Evolutionary conservation across 805 yeast genomes (phyloP), one percentile per base, ranked within the genome.

Genomic region (Starmerella floricola): DNA sequence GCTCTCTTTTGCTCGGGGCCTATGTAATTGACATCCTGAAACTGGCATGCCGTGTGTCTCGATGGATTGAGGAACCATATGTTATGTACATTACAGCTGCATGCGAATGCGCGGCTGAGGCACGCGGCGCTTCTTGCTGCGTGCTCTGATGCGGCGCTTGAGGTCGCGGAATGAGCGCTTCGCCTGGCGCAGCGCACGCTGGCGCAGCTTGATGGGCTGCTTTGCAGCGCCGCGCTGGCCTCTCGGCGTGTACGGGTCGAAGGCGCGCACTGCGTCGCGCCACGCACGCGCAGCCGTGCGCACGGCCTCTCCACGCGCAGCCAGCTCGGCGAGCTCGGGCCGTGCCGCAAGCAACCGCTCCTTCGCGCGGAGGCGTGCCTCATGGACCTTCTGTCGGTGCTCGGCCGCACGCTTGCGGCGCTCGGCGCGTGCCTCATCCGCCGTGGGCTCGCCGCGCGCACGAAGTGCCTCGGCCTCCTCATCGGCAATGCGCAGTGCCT

Each of bases 41-140:
- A n/a, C n/a, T n/a, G n/a, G n/a, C n/a, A n/a, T 23, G 26, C 6
- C 26, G 6, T 23, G 10, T 10, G 30, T 4, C 15, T 15, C n/a
- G 8, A 27, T 13, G 15, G n/a, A 13, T 8, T 13, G 30, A 4
- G 5, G 8, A 4, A 6, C 6, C 4, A n/a, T 10, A n/a, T 8
- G 13, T 8, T 44, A 44, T 44, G 44, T 44, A 44, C 47, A 61
- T 84, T 44, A 36, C 24, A 40, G 30, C 32, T 35, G 43, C 46
- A 46, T 31, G 16, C 53, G 42, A 21, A 33, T 32, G 21, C 41
- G 44, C 24, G 54, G 56, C 47, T 54, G 57, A 10, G 54, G 46
- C 11, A 53, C 57, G 3, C 52, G 46, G 16, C 56, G 52, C 52
- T 54, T 54, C 41, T 47, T 49, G 40, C 36, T 42, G 36, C 50